Conservation (phyloP, 805 yeast species). For the Kockiozyma suomiensis region DNA sequence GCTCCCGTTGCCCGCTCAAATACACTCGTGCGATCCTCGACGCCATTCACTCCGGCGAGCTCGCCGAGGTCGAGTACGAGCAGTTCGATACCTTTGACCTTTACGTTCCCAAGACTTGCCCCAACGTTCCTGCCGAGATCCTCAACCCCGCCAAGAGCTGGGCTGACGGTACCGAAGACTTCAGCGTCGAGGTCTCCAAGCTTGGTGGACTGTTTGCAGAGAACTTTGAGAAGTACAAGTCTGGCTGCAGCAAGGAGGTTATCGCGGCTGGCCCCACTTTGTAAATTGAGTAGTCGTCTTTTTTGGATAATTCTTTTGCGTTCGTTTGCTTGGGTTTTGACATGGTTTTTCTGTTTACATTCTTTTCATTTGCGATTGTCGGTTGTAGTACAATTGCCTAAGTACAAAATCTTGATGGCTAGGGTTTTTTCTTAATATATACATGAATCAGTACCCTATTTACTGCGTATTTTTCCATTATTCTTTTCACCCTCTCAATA, state of each 20-base stretch:
- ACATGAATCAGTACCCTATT: too few species aligned
- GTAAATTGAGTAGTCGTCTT: not conserved
- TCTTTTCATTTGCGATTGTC: not conserved
- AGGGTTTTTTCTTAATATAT: not conserved
- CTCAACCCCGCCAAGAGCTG: slow-evolving; percentile 86
- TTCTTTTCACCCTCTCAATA: too few species aligned
- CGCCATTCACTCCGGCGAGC: slow-evolving; percentile 89
- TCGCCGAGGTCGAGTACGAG: slow-evolving; percentile 79
- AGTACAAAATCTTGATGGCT: too few species aligned
- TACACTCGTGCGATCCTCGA: slow-evolving; percentile 96
- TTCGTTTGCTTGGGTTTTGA: not conserved
- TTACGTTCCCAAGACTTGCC: slow-evolving; percentile 78
- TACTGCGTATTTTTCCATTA: too few species aligned
- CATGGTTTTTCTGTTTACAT: not conserved
- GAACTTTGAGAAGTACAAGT: slow-evolving; percentile 82
- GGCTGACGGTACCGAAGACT: slow-evolving; percentile 61
- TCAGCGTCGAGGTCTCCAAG: slow-evolving; percentile 56
- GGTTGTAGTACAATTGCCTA: too few species aligned
- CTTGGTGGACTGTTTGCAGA: slow-evolving; percentile 79
- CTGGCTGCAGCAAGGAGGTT: slow-evolving; percentile 82
- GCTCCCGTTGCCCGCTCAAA: slow-evolving; percentile 95
- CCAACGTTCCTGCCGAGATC: slow-evolving; percentile 79
- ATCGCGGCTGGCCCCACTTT: slow-evolving; percentile 86
- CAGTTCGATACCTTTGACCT: slow-evolving; percentile 83
- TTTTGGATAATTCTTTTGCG: not conserved